Base-by-base conservation (phyloP, 441 rosid genomes). In the Arabidopsis lyrata region DNA sequence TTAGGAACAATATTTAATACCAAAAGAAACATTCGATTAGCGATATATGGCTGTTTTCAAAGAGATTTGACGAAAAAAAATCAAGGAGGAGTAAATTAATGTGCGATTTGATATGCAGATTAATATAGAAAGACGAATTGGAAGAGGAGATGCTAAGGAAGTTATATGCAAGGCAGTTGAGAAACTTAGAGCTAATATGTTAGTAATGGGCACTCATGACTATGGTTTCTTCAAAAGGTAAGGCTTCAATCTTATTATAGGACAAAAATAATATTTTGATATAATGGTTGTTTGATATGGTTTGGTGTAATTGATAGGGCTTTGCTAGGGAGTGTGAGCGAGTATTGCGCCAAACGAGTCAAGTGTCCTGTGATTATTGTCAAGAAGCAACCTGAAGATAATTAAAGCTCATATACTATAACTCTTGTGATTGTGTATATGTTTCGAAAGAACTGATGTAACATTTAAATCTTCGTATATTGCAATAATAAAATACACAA, bases 191-290 rank as follows among this genome's bases (percentile, higher is more conserved):
- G 91, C 92, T 10, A 97, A 93, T 78, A 85, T 85, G 10, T 73
- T 93, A 78, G 94, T 93, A 9, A 88, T 91, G 80, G 98, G 98
- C 66, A 85, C 93, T 76, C 98, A 93, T 61, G 97, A 93, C 36
- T 93, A 91, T 66, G 98, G 98, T 13, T 91, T 91, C 90, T 76
- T 93, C 78, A 91, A 86, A 80, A 91, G 90, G 98, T 77, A 56
- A 13, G 1, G 56, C 2, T 3, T 52, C 14, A 14, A 4, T 38
- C 31, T 12, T 10, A 31, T 50, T 8, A 14, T 42, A 32, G 36
- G 6, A 58, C 20, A 18, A 34, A 27, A 7, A 35, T n/a, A 6
- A 63, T 8, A 32, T 11, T 31, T 11, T 16, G 18, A 53, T 32
- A 14, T 38, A 58, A 4, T 44, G 38, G 27, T 34, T 47, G 6